Evolutionary conservation across 1,139 yeast genomes (phyloP), one percentile per base, ranked within the genome.

Genomic region (Candida sp.): DNA sequence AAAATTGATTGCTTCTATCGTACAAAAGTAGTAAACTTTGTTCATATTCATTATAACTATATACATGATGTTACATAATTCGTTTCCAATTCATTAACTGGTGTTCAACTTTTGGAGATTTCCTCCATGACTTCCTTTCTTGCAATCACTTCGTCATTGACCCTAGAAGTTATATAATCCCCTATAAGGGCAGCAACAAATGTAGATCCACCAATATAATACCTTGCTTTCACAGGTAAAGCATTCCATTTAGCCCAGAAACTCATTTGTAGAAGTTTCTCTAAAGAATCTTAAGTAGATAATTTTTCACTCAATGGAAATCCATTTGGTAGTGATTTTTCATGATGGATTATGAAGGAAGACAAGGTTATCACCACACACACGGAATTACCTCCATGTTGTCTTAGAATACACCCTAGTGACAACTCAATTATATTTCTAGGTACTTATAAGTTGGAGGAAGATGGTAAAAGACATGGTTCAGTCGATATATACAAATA

Each of bases 341-440:
- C 19, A 32, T 6, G 34, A 32, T 32, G 34, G 19, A 12, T 12
- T 12, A 12, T 32, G 34, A 12, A 32, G 12, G 12, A 32, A 32
- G 29, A 32, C n/a, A 32, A 9, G 6, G 33, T 37, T 21, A 23
- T 37, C 9, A 37, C 39, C 1, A 55, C 69, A 7, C 64, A 60
- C 36, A 73, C 90, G 0, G 63, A 66, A 2, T 65, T 82, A 4
- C 98, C 98, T 0, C 97, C 98, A 1, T 93, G 98, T 58, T 84
- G 90, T 44, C 63, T 91, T 6, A 68, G 82, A 39, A 70, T 80
- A 7, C 81, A 79, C 43, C 88, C 89, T 0, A 48, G 55, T 0
- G 75, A 79, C 42, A 61, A 69, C 7, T 53, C 75, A 0, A 58
- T 76, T 12, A 52, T 88, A 3, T 58, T 87, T 21, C 63, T 88